Evolutionary conservation across 192 early-diverging fungal species (phyloP), one percentile per base, ranked within the genome.

Genomic region (Rhizophlyctis rosea): DNA sequence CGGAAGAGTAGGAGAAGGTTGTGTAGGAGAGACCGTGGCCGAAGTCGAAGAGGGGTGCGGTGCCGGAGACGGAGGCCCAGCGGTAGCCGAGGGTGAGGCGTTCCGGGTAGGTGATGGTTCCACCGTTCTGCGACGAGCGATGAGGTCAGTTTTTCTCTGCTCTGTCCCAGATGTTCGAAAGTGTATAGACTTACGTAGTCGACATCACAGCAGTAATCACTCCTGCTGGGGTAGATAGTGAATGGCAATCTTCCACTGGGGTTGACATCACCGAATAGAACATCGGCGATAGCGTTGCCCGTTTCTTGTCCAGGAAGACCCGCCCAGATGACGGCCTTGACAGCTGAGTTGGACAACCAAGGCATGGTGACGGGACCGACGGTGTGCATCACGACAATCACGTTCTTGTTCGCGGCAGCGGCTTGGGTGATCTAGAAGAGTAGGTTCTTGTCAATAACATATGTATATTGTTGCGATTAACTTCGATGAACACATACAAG

Each of bases 21-120:
- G 87, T 86, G 64, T 88, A 88, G 0, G 87, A 88, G 2, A 88
- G 62, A 53, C 86, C 86, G 60, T 76, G 73, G 0, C 86, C 86
- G 59, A 88, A 88, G 34, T 49, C 66, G 56, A 72, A 87, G 30
- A 76, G 34, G 35, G 85, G 85, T 23, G 34, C 32, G 54, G 83
- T 76, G 50, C 60, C 57, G 31, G 72, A 55, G 27, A 62, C 59
- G 30, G 88, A 76, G 57, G 66, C 66, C 47, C 64, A 77, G 16
- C 80, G 62, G 69, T 88, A 88, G 54, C 80, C 86, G 32, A 86
- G 57, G 21, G 75, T 59, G 3, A 81, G 56, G 18, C 77, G 75
- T 71, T 87, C 86, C 2, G 27, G 39, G 68, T 87, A 87, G 5
- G n/a, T 47, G 16, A 86, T 64, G 39, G 18, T 18, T 44, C 18